These are phyloP conservation scores for Yarrowia alimentaria DNA, from an alignment of 805 yeast genomes.

Conservation along the genomic window DNA sequence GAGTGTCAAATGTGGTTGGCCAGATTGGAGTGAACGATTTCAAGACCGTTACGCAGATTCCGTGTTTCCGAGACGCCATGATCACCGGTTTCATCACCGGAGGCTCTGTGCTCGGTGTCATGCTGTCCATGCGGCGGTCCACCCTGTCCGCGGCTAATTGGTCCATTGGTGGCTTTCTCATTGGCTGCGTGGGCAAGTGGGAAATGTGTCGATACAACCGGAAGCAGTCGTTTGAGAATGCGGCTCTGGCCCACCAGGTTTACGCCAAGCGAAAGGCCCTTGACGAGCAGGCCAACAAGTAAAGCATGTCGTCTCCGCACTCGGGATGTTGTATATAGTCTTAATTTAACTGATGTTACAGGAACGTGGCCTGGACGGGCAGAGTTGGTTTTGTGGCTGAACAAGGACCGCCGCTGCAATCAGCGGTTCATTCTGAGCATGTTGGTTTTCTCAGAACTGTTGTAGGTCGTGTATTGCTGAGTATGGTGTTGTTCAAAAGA, in stretches of 20 bases:
- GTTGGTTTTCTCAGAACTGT: too few relatives aligned
- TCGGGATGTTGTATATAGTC: too few relatives aligned
- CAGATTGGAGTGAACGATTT: slow-evolving; percentile 38
- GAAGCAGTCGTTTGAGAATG: slow-evolving; percentile 61
- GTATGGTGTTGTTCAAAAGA: too few relatives aligned
- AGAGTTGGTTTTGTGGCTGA: too few relatives aligned
- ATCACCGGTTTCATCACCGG: slow-evolving; percentile 41
- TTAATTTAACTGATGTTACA: too few relatives aligned
- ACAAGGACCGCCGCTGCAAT: too few relatives aligned
- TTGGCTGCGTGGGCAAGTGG: slow-evolving; percentile 86
- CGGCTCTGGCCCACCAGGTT: slow-evolving; percentile 60
- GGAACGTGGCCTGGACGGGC: too few relatives aligned
- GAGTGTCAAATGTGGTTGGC: slow-evolving; percentile 9
- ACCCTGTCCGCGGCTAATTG: slow-evolving; percentile 60
- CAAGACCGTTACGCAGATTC: slow-evolving; percentile 37
- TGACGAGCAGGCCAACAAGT: too few relatives aligned
- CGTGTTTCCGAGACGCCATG: slow-evolving; percentile 43
- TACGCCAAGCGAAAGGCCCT: slow-evolving; percentile 29
- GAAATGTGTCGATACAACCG: slow-evolving; percentile 82
- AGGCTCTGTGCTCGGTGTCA: slow-evolving; percentile 36
- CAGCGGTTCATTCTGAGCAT: too few relatives aligned
- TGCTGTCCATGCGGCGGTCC: slow-evolving; percentile 30
- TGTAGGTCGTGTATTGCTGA: too few relatives aligned
- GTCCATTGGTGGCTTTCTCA: slow-evolving; percentile 73
- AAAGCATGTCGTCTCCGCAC: too few relatives aligned